Conservation (phyloP, 2,329 filamentous ascomycete genomes). For the Aspergillus ochraceus region DNA sequence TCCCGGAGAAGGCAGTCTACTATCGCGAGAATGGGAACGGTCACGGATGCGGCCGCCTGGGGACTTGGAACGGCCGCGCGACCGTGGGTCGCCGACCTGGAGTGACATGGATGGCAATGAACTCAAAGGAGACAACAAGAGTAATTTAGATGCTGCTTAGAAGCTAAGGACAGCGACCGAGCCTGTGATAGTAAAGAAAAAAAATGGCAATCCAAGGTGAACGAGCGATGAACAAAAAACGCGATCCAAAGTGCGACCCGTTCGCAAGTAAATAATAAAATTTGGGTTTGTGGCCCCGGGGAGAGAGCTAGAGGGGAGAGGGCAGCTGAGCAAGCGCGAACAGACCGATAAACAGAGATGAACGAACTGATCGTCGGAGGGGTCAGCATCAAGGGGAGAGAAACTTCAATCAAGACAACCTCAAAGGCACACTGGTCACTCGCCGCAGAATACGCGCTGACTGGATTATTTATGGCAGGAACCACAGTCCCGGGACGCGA, state of each 20-base stretch:
- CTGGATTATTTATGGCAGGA: background rate
- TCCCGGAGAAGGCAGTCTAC: constrained; percentile 32
- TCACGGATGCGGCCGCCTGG: constrained; percentile 42
- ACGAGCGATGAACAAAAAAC: background rate
- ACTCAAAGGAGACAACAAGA: constrained; percentile 4
- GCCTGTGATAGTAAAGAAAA: background rate
- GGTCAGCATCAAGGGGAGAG: background rate
- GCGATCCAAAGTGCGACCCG: background rate
- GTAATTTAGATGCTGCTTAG: background rate
- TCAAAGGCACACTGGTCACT: background rate
- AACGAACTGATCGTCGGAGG: constrained; percentile 1
- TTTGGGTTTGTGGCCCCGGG: constrained; percentile 3
- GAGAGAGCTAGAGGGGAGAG: background rate
- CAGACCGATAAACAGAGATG: background rate
- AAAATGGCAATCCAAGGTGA: background rate
- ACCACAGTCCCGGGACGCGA: background rate
- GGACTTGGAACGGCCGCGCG: constrained; percentile 47
- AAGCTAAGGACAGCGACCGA: background rate
- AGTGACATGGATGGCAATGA: constrained; percentile 32
- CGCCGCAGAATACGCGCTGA: background rate
- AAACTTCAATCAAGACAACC: background rate
- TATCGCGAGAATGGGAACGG: constrained; percentile 46
- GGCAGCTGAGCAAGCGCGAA: background rate
- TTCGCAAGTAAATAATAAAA: background rate
- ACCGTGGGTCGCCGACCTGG: constrained; percentile 42